Evolutionary conservation across 2,329 filamentous ascomycete species (phyloP), one percentile per base, ranked within the genome.

Genomic region (Ramichloridium luteum): DNA sequence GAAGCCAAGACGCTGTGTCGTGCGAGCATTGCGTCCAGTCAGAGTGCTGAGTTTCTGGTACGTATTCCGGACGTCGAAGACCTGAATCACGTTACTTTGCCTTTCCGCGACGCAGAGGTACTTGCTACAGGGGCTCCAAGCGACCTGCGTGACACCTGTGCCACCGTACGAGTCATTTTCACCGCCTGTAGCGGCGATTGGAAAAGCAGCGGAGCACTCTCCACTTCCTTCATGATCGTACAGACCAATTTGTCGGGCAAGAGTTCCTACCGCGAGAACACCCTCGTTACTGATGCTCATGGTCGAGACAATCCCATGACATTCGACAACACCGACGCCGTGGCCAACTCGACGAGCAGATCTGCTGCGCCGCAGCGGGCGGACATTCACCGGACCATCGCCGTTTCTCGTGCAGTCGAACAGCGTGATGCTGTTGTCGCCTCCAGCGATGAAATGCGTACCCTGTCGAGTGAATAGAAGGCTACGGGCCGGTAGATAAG

Each of bases 31-130:
- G 4, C 64, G 37, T 0, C 61, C 61, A 0, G 31, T 40, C 28
- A 74, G 54, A 50, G 64, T 67, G 2, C 61, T 62, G 3, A 77
- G 50, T 15, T 65, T 49, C 32, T 64, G 58, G 0, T 62, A 60
- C 1, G 63, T 64, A n/a, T 65, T 62, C 11, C 74, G 61, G 15
- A 74, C 63, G 45, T 78, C 74, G 46, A 71, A 77, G 8, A 77
- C 56, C 27, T 70, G 53, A 1, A 75, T 53, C 1, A 60, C 64
- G 40, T 72, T 62, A 32, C 69, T 70, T 35, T 62, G 61, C 13
- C 73, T 59, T 46, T 77, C 73, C 0, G 62, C 66, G 12, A 74
- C 61, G 40, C 71, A 69, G 4, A 78, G 49, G 46, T 77, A 77
- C 26, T 56, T 59, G 1, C 68, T 70, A 49, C 67, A 68, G 0